A percentile compares a stretch with the other conserved stretches of the same genome.
Evolutionary conservation across 768 basidiomycete species (phyloP).

Genomic region (Amanita subjunquillea): DNA sequence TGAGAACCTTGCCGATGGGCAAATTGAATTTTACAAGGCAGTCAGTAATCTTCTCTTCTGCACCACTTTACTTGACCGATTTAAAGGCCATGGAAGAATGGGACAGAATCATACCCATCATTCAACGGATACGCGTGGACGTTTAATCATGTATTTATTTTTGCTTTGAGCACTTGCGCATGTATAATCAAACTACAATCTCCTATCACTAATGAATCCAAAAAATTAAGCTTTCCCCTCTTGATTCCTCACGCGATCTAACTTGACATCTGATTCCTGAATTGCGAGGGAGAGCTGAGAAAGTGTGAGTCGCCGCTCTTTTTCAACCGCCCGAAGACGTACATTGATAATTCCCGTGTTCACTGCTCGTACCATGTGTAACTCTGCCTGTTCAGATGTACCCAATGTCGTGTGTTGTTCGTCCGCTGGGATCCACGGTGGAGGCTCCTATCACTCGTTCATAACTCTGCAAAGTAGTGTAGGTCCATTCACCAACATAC

Average conservation of each 20-base stretch:
- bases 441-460: slow-evolving; percentile 37
- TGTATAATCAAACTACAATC: slow-evolving; percentile 12
- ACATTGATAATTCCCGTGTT: slow-evolving; percentile 81
- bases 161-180: slow-evolving; percentile 10
- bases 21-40: slow-evolving; percentile 90
- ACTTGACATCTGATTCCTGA: slow-evolving; percentile 71
- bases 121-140: slow-evolving; percentile 91
- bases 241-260: slow-evolving; percentile 24
- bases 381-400: slow-evolving; percentile 52
- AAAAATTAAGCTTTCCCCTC: not conserved
- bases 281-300: slow-evolving; percentile 56
- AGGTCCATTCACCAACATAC: slow-evolving; percentile 13
- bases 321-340: slow-evolving; percentile 11
- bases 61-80: slow-evolving; percentile 1
- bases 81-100: slow-evolving; percentile 89
- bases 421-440: slow-evolving; percentile 75
- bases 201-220: not conserved
- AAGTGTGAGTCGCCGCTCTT: not conserved
- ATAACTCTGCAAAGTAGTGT: not conserved
- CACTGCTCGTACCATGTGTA: slow-evolving; percentile 69
- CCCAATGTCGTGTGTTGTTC: slow-evolving; percentile 60
- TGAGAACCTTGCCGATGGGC: slow-evolving; percentile 80
- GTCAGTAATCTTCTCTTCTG: slow-evolving; percentile 25
- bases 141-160: slow-evolving; percentile 34
- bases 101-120: slow-evolving; percentile 89